phyloP scores from a whole-genome alignment of 2,329 filamentous ascomycete genomes.

The Penicillium rolfsii region DNA sequence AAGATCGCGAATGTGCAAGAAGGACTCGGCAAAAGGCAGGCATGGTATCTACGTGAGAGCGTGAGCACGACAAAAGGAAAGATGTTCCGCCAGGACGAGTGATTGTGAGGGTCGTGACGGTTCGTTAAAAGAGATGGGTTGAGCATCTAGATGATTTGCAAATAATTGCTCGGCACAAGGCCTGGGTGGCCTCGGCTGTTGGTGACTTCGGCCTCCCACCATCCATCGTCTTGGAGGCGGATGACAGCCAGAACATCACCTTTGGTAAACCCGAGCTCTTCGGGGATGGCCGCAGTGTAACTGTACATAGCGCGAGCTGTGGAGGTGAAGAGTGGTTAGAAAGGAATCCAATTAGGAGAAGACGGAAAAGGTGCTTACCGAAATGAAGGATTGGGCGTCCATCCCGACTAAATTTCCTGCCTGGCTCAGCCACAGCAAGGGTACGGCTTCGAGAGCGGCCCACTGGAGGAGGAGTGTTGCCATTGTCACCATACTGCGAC shows the following conservation, averaged over 20 bases:
- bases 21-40: conserved; percentile 15
- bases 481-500: conserved; percentile 54
- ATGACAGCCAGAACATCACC: conserved; percentile 88
- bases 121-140: conserved; percentile 28
- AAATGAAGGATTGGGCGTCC: conserved; percentile 89
- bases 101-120: conserved; percentile 28
- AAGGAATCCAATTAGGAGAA: not conserved
- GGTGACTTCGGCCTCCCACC: conserved; percentile 98
- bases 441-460: conserved; percentile 74
- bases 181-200: conserved; percentile 54
- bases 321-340: conserved; percentile 24
- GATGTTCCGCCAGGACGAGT: conserved; percentile 25
- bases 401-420: conserved; percentile 76
- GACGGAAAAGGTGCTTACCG: conserved; percentile 64
- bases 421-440: conserved; percentile 72
- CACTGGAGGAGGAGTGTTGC: conserved; percentile 54
- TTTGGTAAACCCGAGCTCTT: conserved; percentile 90
- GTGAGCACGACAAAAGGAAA: conserved; percentile 18
- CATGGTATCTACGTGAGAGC: conserved; percentile 29
- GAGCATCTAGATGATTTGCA: conserved; percentile 58
- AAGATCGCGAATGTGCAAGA: conserved; percentile 29
- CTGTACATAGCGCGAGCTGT: conserved; percentile 90
- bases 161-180: conserved; percentile 68
- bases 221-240: conserved; percentile 92
- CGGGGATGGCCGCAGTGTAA: conserved; percentile 92